Base-by-base conservation (phyloP, 2,329 filamentous ascomycete species). In the Alternaria burnsii region DNA sequence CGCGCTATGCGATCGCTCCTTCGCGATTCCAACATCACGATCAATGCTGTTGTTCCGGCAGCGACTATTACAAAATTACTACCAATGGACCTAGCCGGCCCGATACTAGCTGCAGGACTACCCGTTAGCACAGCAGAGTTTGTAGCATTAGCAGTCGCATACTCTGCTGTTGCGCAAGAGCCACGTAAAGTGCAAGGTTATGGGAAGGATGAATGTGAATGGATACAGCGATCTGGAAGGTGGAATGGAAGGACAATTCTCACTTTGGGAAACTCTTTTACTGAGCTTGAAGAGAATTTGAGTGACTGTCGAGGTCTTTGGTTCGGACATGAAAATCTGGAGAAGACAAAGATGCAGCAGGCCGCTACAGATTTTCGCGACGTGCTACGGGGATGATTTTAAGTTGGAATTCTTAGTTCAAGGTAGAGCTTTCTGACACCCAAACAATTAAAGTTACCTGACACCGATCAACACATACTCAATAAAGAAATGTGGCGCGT, bases 1-100 rank as follows among this genome's bases (percentile, higher is more conserved):
- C 32, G 32, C 32, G 32, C 32, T 0, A 36, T 36, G 32, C 12
- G 32, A 36, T 36, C 32, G 0, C 32, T 36, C 32, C 0, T 36
- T 36, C 32, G 32, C 32, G 32, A 36, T 36, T 36, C 11, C 32
- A 36, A 69, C 40, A 75, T 77, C 55, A 78, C 79, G 20, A 81
- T 82, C 69, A 80, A 80, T 46, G 70, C 59, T 3, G 78, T 82
- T 14, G 79, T 79, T 0, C 79, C 80, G 0, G 75, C 75, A 0
- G 76, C 76, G 1, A 80, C 77, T 7, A 67, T 75, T 30, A 76
- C 76, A 6, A 66, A 57, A 1, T 56, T 79, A 1, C 58, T 81
- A 1, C 74, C 76, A 5, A 41, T 34, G 3, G 53, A 80, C 22
- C 59, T 80, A 6, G 72, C 74, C 7, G 69, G 60, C 3, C 74